phyloP scores from a whole-genome alignment of 2,329 filamentous ascomycete species.

The Golovinomyces cichoracearum region DNA sequence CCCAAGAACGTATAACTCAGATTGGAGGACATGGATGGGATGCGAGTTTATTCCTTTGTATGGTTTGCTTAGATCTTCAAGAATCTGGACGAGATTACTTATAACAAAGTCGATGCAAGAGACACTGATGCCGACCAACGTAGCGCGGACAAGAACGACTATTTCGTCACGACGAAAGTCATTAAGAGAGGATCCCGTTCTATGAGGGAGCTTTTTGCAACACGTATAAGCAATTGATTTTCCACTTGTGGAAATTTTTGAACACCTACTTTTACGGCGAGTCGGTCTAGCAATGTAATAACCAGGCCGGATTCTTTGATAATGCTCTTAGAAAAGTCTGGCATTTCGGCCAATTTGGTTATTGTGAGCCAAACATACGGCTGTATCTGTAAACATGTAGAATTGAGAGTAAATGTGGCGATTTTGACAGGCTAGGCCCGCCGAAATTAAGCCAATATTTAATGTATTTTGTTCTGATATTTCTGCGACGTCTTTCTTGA shows the following conservation, averaged over 20 bases:
- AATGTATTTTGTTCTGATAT: too few species aligned
- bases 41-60: slow-evolving; percentile 26
- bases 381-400: slow-evolving; percentile 1
- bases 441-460: not conserved
- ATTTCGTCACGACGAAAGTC: slow-evolving; percentile 35
- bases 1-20: slow-evolving; percentile 37
- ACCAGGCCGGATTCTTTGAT: slow-evolving; percentile 33
- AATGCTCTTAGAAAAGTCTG: slow-evolving; percentile 19
- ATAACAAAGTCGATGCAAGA: slow-evolving; percentile 27
- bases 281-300: slow-evolving; percentile 34
- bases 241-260: slow-evolving; percentile 1
- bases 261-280: slow-evolving; percentile 29
- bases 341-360: slow-evolving; percentile 9
- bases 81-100: slow-evolving; percentile 28
- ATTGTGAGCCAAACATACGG: slow-evolving; percentile 10
- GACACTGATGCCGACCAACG: slow-evolving; percentile 32
- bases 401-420: not conserved
- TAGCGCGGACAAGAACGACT: slow-evolving; percentile 32
- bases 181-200: slow-evolving; percentile 30
- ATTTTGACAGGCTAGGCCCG: not conserved
- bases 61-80: slow-evolving; percentile 31
- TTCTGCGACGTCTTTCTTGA: too few species aligned
- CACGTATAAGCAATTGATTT: slow-evolving; percentile 3
- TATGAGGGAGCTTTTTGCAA: slow-evolving; percentile 29
- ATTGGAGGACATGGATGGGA: slow-evolving; percentile 33